These are phyloP conservation scores for Osmanthus fragrans DNA, from an alignment of 257 asterid species.

Conservation along the genomic window DNA sequence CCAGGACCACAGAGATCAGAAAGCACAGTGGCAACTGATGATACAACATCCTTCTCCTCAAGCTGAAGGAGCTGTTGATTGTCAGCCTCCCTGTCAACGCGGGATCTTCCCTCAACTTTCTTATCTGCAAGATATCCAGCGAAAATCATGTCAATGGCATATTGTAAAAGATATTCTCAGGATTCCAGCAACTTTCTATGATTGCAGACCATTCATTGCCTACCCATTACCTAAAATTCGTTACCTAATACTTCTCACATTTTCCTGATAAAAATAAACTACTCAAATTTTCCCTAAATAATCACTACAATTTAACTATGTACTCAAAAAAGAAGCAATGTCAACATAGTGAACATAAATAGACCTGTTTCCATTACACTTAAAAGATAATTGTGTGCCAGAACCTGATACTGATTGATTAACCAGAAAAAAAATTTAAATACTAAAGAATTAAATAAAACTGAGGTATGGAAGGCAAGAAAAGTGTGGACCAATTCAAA, in stretches of 20 bases:
- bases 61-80: conserved; percentile 77
- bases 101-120: conserved; percentile 71
- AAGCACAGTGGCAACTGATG: conserved; percentile 85
- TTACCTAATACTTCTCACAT: neutral
- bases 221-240: neutral
- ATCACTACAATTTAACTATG: too few species aligned
- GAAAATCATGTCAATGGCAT: conserved; percentile 7
- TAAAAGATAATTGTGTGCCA: neutral
- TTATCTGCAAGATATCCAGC: conserved; percentile 57
- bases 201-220: neutral
- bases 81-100: conserved; percentile 77
- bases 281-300: neutral
- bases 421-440: neutral
- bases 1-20: conserved; percentile 98
- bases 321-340: neutral
- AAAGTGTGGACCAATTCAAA: too few species aligned
- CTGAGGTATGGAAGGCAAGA: neutral
- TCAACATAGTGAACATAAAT: neutral
- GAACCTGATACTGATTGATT: neutral
- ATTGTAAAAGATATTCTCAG: conserved; percentile 4
- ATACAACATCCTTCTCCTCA: conserved; percentile 91
- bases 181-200: neutral
- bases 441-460: neutral
- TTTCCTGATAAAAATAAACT: neutral
- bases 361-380: neutral